Base-by-base conservation (phyloP, 768 basidiomycete genomes). In the Fomitopsis serialis region DNA sequence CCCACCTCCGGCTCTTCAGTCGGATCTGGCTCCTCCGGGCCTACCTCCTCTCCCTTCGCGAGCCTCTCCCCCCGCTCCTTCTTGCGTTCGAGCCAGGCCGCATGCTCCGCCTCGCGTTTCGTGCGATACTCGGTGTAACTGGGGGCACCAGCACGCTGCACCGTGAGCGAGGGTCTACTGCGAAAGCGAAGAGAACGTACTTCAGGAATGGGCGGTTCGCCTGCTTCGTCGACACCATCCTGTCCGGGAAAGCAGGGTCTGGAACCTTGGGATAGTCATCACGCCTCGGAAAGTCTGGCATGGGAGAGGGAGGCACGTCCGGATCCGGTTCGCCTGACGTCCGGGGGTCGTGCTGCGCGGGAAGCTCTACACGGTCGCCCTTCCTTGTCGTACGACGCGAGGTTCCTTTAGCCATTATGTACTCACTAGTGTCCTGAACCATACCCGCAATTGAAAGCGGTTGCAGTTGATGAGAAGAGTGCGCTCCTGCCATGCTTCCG, bases 131-230 rank as follows among this genome's bases (percentile, higher is more conserved):
- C 76, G 64, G 78, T 80, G 70, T 89, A 79, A 17, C 87, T 89
- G 62, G 52, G 56, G 54, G 17, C 29, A 32, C 29, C 46, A 53
- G 42, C 49, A 52, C 44, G 25, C 37, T 10, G 22, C 10, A n/a
- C 35, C 25, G 13, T 40, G 17, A 42, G 45, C n/a, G 56, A 55
- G 49, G 12, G 21, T 13, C 13, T 9, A 19, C 48, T 11, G 3
- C 7, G 19, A 35, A 34, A 47, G 32, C 48, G 22, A 54, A 32
- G 56, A 47, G 67, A 63, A 78, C 84, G 58, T 73, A 92, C 83
- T 82, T 82, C 25, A 95, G 79, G 70, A 91, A 93, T 9, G 94
- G 90, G 54, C 77, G 75, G 71, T 96, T 97, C 27, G 92, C 90
- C 42, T 81, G 70, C 73, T 95, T 96, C 58, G 80, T 81, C 24